These are phyloP conservation scores for Blastobotrys buckinghamii DNA, from an alignment of 1,139 yeast species.

Conservation along the genomic window DNA sequence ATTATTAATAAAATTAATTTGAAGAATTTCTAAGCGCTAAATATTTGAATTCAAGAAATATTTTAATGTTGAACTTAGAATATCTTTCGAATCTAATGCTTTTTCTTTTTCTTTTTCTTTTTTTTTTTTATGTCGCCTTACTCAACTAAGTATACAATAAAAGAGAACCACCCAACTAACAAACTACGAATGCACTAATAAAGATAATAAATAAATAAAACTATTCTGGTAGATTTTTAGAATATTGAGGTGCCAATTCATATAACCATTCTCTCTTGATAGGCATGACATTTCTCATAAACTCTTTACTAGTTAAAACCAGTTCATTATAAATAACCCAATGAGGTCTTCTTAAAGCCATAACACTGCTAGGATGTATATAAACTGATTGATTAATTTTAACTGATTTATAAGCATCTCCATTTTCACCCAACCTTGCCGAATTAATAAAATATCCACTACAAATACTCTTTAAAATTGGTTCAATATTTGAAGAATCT, in stretches of 20 bases:
- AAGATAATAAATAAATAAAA: not conserved
- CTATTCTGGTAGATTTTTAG: conserved; percentile 16
- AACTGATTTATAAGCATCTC: conserved; percentile 62
- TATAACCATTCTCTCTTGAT: conserved; percentile 59
- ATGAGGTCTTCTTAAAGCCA: conserved; percentile 57
- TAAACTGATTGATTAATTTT: conserved; percentile 60
- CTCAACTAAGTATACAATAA: too few relatives aligned
- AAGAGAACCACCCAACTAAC: too few relatives aligned
- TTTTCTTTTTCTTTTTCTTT: too few relatives aligned
- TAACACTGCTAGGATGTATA: conserved; percentile 77
- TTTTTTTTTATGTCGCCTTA: too few relatives aligned
- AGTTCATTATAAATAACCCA: conserved; percentile 75
- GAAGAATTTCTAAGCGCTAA: too few relatives aligned
- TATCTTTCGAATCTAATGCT: too few relatives aligned
- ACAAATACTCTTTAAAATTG: conserved; percentile 61
- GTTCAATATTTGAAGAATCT: conserved; percentile 25
- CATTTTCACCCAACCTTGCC: conserved; percentile 63
- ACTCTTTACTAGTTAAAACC: conserved; percentile 82
- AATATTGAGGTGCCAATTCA: conserved; percentile 63
- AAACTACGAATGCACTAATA: too few relatives aligned
- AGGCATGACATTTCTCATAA: conserved; percentile 79
- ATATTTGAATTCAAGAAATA: too few relatives aligned
- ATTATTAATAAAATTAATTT: too few relatives aligned
- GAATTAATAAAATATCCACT: conserved; percentile 82
- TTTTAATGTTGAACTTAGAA: too few relatives aligned